Percentiles rank a stretch among this genome's conserved stretches.
phyloP scores from a whole-genome alignment of 192 early-diverging fungal genomes.

The Backusella luteola region DNA sequence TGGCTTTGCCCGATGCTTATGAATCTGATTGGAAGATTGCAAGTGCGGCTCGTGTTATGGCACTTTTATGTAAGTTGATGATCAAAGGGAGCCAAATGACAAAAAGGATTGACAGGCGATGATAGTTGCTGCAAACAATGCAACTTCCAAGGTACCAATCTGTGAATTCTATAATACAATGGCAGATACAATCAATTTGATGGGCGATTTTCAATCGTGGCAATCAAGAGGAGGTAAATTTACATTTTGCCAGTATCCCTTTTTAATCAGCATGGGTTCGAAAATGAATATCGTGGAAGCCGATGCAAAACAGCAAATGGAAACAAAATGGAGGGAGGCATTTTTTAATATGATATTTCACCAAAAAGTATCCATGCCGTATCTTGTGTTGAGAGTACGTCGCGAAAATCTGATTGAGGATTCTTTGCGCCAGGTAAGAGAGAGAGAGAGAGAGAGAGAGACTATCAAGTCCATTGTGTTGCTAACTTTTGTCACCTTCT shows the following conservation, averaged over 20 bases:
- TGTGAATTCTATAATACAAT: constrained; percentile 85
- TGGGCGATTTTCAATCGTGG: constrained; percentile 76
- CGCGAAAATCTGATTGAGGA: constrained; percentile 71
- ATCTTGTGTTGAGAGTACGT: constrained; percentile 59
- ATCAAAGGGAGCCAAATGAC: background rate
- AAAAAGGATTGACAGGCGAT: background rate
- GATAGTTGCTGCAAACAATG: constrained; percentile 70
- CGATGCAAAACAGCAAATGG: constrained; percentile 76
- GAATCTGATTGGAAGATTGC: constrained; percentile 83
- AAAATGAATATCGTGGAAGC: constrained; percentile 78
- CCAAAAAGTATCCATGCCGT: constrained; percentile 46
- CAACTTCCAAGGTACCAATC: constrained; percentile 59
- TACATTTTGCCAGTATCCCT: constrained; percentile 84
- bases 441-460: background rate
- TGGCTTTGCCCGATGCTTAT: constrained; percentile 50
- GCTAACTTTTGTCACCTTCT: background rate
- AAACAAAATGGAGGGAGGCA: constrained; percentile 68
- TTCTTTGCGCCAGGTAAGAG: constrained; percentile 62
- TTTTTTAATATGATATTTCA: constrained; percentile 60
- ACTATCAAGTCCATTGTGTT: background rate
- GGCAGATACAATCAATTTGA: constrained; percentile 69
- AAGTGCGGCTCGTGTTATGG: constrained; percentile 87
- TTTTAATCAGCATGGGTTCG: constrained; percentile 69
- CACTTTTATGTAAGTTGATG: constrained; percentile 65
- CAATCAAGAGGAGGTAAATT: constrained; percentile 64